Evolutionary conservation across 208 protist genomes (phyloP), one percentile per base, ranked within the genome.

Genomic region (Trypanosoma lewisi): DNA sequence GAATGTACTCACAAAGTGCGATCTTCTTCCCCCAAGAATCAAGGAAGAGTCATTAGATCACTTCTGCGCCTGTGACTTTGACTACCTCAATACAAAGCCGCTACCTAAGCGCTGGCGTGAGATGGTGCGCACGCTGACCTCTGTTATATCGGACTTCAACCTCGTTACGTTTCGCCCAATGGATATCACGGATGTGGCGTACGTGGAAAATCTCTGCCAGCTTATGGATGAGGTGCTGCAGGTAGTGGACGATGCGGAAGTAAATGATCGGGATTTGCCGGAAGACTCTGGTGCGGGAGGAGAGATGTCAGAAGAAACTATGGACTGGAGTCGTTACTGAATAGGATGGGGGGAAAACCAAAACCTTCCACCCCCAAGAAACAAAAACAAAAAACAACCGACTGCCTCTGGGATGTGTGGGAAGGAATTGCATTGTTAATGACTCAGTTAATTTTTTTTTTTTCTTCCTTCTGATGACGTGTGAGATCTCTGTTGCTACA

Each of bases 1-100:
- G 67, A 95, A 94, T 42, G 78, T 97, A 6, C 81, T 97, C 44
- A 93, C 85, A 55, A 97, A 97, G 72, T 95, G 87, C 57, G 92
- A 96, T 49, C 65, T 96, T 42, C 84, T 96, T 21, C 79, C 71
- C 57, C 67, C 77, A 34, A 78, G 75, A 56, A 78, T 95, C 45
- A 81, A 78, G 56, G 80, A 91, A 37, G 79, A 87, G 23, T 58
- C 63, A 25, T 70, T 95, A 28, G 89, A 95, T 68, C 78, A 91
- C 66, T 95, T 87, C 63, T 93, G 86, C 70, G 72, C 83, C 71
- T 95, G 89, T 55, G 86, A 96, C 73, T 96, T 96, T 71, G 89
- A 92, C 53, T 76, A 82, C 61, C 75, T 96, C 63, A 75, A 96
- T 68, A 73, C 86, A 17, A 80, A 75, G 12, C 72, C 78, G 2